These are phyloP conservation scores for Chrysoporthe puriensis DNA, from an alignment of 2,329 filamentous ascomycete species.

Conservation along the genomic window DNA sequence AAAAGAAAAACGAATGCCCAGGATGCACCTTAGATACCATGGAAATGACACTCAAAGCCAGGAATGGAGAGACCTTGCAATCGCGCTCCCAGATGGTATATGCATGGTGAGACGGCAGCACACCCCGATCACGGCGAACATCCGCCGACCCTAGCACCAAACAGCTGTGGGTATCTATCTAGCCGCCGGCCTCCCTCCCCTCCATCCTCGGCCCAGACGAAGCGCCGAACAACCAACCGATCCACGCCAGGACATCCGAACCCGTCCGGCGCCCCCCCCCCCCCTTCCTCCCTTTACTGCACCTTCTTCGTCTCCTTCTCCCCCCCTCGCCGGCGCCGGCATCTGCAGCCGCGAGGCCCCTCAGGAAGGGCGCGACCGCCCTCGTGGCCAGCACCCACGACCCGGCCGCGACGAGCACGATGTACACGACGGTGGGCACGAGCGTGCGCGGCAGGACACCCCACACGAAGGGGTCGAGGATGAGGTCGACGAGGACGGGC, in stretches of 20 bases:
- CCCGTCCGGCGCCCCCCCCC: not conserved
- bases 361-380: constrained; percentile 39
- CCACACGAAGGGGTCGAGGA: constrained; percentile 83
- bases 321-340: constrained; percentile 30
- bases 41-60: not conserved
- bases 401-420: constrained; percentile 61
- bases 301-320: constrained; percentile 43
- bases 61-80: not conserved
- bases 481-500: constrained; percentile 76
- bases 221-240: not conserved
- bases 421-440: constrained; percentile 70
- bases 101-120: too few species aligned
- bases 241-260: not conserved
- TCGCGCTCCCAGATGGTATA: too few species aligned
- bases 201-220: not conserved
- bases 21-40: not conserved
- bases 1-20: not conserved
- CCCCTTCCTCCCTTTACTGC: constrained; percentile 34
- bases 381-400: constrained; percentile 49
- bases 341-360: constrained; percentile 20
- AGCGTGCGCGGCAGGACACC: constrained; percentile 82
- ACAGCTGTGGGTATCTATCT: not conserved
- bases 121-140: too few species aligned
- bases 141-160: too few species aligned
- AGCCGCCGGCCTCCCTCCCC: not conserved